Evolutionary conservation across 352 stramenopile genomes (phyloP).

Genomic region (Blastocystis sp.): DNA sequence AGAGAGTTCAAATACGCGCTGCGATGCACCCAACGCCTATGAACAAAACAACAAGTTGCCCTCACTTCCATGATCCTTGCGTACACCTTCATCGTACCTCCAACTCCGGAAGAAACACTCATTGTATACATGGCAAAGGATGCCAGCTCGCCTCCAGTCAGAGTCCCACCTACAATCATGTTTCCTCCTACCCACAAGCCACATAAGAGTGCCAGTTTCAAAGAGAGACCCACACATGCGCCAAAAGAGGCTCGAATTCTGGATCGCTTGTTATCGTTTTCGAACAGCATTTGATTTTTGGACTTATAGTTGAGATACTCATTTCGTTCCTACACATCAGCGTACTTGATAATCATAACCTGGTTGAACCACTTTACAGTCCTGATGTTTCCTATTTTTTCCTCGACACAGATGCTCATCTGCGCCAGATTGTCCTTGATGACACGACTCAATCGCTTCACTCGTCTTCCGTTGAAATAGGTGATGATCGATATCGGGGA

Average conservation of each 20-base stretch:
- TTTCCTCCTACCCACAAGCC: slow-evolving; percentile 51
- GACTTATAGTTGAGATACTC: slow-evolving; percentile 56
- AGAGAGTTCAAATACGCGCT: slow-evolving; percentile 40
- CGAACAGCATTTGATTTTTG: slow-evolving; percentile 41
- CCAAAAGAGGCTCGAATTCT: slow-evolving; percentile 47
- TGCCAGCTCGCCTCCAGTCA: slow-evolving; percentile 25
- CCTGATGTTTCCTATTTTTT: slow-evolving; percentile 51
- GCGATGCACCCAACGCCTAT: slow-evolving; percentile 27
- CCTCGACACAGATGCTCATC: slow-evolving; percentile 51
- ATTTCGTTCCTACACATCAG: not conserved
- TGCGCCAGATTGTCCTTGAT: slow-evolving; percentile 57
- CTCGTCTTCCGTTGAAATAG: slow-evolving; percentile 27
- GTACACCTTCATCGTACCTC: slow-evolving; percentile 53
- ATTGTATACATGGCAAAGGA: slow-evolving; percentile 58
- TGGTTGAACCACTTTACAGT: slow-evolving; percentile 61
- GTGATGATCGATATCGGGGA: slow-evolving; percentile 41
- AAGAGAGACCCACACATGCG: slow-evolving; percentile 5
- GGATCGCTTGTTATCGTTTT: slow-evolving; percentile 54
- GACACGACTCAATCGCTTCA: slow-evolving; percentile 32
- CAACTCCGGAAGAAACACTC: slow-evolving; percentile 25
- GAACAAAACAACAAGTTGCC: not conserved
- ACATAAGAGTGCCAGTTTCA: slow-evolving; percentile 40
- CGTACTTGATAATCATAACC: not conserved
- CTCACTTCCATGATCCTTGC: slow-evolving; percentile 39
- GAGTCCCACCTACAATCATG: not conserved